These are phyloP conservation scores for Coniochaeta hoffmannii DNA, from an alignment of 2,329 filamentous ascomycete genomes.

Conservation along the genomic window DNA sequence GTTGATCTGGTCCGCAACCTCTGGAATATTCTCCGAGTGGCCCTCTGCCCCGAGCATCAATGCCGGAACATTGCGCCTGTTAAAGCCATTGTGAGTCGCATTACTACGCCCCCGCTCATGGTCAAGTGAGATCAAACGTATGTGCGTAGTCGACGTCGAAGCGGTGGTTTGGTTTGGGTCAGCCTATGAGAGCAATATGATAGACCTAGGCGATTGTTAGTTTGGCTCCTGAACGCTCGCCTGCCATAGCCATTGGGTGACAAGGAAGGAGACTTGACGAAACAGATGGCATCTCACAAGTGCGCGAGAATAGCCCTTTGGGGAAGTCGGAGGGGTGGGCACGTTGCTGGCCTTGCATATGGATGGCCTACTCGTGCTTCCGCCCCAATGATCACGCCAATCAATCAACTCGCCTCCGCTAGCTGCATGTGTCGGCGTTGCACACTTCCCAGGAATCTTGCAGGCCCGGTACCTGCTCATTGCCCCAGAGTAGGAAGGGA, in stretches of 20 bases:
- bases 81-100: background rate
- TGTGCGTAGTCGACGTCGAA: slow-evolving; percentile 6
- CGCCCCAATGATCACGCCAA: slow-evolving; percentile 6
- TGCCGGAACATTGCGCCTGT: background rate
- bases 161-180: slow-evolving; percentile 3
- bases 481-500: slow-evolving; percentile 3
- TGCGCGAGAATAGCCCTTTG: background rate
- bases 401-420: slow-evolving; percentile 7
- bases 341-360: slow-evolving; percentile 15
- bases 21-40: background rate
- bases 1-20: background rate
- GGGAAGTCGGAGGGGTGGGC: background rate
- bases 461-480: slow-evolving; percentile 4
- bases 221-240: background rate
- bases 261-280: background rate
- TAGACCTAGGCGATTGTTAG: slow-evolving; percentile 6
- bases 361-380: slow-evolving; percentile 5
- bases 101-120: slow-evolving; percentile 4
- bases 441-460: slow-evolving; percentile 5
- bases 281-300: background rate
- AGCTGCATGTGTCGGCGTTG: slow-evolving; percentile 5
- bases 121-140: slow-evolving; percentile 18
- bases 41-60: background rate
- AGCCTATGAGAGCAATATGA: background rate
- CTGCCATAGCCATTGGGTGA: background rate